These are phyloP conservation scores for Acmispon strigosus DNA, from an alignment of 306 rosid genomes.

Conservation along the genomic window DNA sequence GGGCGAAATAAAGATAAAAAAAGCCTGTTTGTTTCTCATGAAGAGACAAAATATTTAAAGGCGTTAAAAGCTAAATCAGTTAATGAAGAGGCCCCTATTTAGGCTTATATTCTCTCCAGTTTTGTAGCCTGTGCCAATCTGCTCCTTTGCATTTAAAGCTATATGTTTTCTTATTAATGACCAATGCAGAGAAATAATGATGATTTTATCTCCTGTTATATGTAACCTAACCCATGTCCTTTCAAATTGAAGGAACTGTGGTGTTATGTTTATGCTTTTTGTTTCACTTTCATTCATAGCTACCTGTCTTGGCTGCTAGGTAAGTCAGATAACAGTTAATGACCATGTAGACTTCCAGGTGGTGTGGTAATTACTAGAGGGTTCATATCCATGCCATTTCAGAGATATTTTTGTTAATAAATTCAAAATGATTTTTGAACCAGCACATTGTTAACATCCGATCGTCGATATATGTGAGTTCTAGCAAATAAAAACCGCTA, in stretches of 20 bases:
- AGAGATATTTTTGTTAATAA: too few relatives aligned
- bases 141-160: slow-evolving; percentile 39
- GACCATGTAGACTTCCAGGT: slow-evolving; percentile 42
- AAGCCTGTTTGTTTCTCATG: slow-evolving; percentile 1
- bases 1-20: too few relatives aligned
- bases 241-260: slow-evolving; percentile 46
- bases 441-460: too few relatives aligned
- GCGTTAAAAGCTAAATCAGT: slow-evolving; percentile 26
- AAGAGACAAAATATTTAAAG: slow-evolving; percentile 24
- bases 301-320: slow-evolving; percentile 39
- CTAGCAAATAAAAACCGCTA: too few relatives aligned
- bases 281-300: slow-evolving; percentile 48
- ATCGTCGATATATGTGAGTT: too few relatives aligned
- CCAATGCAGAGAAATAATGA: slow-evolving; percentile 38
- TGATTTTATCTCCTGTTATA: slow-evolving; percentile 26
- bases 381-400: slow-evolving; percentile 14
- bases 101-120: slow-evolving; percentile 30
- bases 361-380: slow-evolving; percentile 30
- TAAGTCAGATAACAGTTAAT: slow-evolving; percentile 45
- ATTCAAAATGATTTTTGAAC: too few relatives aligned
- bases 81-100: slow-evolving; percentile 17
- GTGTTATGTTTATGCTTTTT: slow-evolving; percentile 28
- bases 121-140: slow-evolving; percentile 19
- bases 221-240: slow-evolving; percentile 33
- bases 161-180: slow-evolving; percentile 21